Conservation (phyloP, 805 yeast species). For the Myxozyma udenii region DNA sequence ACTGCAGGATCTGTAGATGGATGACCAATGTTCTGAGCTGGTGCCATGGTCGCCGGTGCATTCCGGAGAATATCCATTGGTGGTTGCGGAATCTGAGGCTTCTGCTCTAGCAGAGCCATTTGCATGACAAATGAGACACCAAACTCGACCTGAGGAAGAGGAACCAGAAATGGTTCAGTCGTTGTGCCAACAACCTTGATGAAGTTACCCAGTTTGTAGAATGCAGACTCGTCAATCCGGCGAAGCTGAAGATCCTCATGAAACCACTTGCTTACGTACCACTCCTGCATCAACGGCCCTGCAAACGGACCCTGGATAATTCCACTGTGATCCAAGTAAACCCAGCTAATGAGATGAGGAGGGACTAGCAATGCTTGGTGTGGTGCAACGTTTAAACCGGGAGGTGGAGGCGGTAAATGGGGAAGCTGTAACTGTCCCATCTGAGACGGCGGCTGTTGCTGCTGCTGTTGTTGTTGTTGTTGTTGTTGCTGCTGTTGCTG, state of each 20-base stretch:
- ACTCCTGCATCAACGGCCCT: constrained; percentile 70
- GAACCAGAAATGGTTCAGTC: constrained; percentile 59
- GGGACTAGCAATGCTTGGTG: constrained; percentile 11
- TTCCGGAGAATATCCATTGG: not conserved
- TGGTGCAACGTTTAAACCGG: constrained; percentile 23
- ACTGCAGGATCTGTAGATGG: constrained; percentile 1
- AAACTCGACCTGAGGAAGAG: constrained; percentile 44
- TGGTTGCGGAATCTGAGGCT: not conserved
- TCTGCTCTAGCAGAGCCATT: constrained; percentile 1
- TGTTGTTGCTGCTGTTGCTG: constrained; percentile 16
- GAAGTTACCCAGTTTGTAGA: constrained; percentile 53
- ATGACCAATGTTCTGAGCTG: not conserved
- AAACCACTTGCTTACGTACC: constrained; percentile 65
- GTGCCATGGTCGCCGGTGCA: not conserved
- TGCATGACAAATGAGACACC: not conserved
- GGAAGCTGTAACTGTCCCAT: not conserved
- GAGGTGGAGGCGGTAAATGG: constrained; percentile 9
- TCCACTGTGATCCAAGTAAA: constrained; percentile 67
- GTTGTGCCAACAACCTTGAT: constrained; percentile 49
- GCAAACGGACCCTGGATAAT: constrained; percentile 78
- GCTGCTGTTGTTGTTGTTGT: constrained; percentile 17
- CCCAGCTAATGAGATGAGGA: constrained; percentile 48
- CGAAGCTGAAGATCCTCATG: constrained; percentile 53
- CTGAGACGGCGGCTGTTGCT: constrained; percentile 7
- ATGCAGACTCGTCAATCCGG: constrained; percentile 54